These are phyloP conservation scores for Rhododendron ovatum DNA, from an alignment of 148 eudicot genomes.

Conservation along the genomic window DNA sequence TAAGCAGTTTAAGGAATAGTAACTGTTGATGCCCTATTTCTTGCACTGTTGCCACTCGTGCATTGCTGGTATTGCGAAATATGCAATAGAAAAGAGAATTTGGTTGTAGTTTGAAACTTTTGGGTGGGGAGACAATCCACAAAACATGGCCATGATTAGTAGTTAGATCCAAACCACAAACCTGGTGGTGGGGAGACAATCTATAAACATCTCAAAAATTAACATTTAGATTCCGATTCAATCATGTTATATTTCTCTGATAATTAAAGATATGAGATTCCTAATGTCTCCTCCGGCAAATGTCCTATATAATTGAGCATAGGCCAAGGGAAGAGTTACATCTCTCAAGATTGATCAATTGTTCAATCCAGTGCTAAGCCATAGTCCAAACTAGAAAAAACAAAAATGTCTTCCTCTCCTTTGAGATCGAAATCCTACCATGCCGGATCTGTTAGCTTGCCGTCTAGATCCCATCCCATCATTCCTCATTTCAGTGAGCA, in stretches of 20 bases:
- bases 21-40: background rate
- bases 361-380: background rate
- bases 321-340: background rate
- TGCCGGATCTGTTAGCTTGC: constrained; percentile 29
- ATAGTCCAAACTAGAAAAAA: background rate
- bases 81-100: background rate
- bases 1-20: background rate
- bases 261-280: background rate
- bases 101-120: background rate
- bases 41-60: background rate
- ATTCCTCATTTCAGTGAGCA: constrained; percentile 23
- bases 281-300: background rate
- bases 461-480: constrained; percentile 20
- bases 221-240: background rate
- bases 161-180: constrained; percentile 4
- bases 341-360: background rate
- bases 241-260: background rate
- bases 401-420: constrained; percentile 16
- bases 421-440: constrained; percentile 16
- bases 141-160: background rate
- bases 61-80: background rate
- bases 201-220: background rate
- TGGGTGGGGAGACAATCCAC: background rate
- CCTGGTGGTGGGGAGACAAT: background rate
- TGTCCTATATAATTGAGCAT: background rate